phyloP scores from a whole-genome alignment of 2,329 filamentous ascomycete genomes.

The Fusarium chaquense region DNA sequence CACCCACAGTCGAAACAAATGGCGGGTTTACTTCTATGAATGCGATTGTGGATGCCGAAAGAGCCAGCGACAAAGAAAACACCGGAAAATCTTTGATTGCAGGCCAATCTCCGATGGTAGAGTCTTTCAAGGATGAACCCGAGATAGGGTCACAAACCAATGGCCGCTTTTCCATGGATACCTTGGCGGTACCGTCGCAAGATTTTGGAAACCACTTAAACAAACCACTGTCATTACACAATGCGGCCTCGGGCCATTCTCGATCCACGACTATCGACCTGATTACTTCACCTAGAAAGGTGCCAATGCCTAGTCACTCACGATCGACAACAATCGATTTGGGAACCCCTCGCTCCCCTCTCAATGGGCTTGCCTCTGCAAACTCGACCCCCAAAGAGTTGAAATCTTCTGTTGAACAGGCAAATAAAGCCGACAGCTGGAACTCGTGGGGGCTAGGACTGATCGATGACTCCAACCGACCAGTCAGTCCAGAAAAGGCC shows the following conservation, averaged over 20 bases:
- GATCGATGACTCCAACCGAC: conserved; percentile 26
- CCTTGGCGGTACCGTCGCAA: conserved; percentile 4
- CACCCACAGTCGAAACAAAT: conserved; percentile 43
- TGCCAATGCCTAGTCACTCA: conserved; percentile 22
- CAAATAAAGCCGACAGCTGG: conserved; percentile 34
- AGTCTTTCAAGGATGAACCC: conserved; percentile 1
- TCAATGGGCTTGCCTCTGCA: conserved; percentile 24
- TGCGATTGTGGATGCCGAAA: conserved; percentile 14
- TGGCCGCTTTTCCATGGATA: conserved; percentile 28
- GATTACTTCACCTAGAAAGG: conserved; percentile 17
- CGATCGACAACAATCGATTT: conserved; percentile 37
- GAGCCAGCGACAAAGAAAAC: conserved; percentile 4
- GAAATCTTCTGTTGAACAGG: conserved; percentile 16
- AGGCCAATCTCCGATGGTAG: conserved; percentile 18
- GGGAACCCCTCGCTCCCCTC: conserved; percentile 21
- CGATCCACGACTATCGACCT: conserved; percentile 38
- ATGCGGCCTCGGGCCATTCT: conserved; percentile 24
- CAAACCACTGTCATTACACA: not conserved
- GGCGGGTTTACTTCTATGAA: conserved; percentile 38
- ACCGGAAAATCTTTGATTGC: conserved; percentile 21
- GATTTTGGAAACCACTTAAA: not conserved
- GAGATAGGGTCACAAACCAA: not conserved
- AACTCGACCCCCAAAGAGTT: conserved; percentile 23
- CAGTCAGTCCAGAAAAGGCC: conserved; percentile 17
- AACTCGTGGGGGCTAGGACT: conserved; percentile 39